Evolutionary conservation across 345 rosid species (phyloP), one percentile per base, ranked within the genome.

Genomic region (Populus deltoides): DNA sequence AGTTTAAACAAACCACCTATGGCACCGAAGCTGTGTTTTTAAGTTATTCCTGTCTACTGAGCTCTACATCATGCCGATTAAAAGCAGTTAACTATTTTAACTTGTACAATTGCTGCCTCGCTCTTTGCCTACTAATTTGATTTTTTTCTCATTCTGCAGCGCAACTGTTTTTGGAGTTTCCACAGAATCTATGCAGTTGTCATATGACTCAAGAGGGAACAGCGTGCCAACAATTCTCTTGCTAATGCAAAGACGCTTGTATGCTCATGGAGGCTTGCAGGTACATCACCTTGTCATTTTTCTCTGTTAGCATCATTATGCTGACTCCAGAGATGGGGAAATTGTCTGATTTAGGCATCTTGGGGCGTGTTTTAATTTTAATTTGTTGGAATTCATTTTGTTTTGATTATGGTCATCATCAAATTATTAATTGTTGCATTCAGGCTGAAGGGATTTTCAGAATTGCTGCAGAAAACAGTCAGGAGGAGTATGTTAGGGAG

Each of bases 381-480:
- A 35, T 67, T 67, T 12, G 38, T 22, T 72, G 33, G 51, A 31
- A 33, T 59, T 18, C 1, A 6, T 8, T 45, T 18, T 12, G 2
- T 47, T 25, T 69, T 61, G 38, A 31, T n/a, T 74, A 4, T 13
- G 66, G 20, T 67, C 53, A 55, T 35, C 9, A 22, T 35, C 33
- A 27, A 71, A 53, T 68, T 20, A 31, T 22, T 80, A 63, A 75
- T 51, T 57, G 33, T 73, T 80, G 76, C 47, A 18, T 67, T 33
- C 79, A 82, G 85, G 85, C 82, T 17, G 85, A 82, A 78, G 85
- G 85, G 16, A 78, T 82, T 71, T 82, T 82, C 82, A 78, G 85
- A 71, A 82, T 82, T 55, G 79, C 66, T 57, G 85, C 79, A 41
- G 85, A 75, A 62, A 82, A 82, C 69, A 78, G 85, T 59, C 85